Evolutionary conservation across 1,139 yeast genomes (phyloP).

Genomic region (Diutina mesorugosa): DNA sequence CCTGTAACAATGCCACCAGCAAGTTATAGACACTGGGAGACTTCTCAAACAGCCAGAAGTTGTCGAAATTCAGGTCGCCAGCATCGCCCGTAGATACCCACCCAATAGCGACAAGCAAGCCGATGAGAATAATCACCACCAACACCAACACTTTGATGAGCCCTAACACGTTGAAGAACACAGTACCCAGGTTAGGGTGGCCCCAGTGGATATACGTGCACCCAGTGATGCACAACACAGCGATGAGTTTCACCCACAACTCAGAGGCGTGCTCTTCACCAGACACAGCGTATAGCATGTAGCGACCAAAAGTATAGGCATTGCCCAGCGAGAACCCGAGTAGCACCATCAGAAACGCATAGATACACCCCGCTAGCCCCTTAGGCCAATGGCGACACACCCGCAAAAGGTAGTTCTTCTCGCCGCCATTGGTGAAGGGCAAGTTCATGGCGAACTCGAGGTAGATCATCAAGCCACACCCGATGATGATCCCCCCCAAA

Average conservation of each 20-base stretch:
- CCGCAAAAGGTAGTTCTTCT: constrained; percentile 34
- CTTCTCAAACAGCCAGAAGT: constrained; percentile 7
- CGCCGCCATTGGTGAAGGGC: constrained; percentile 37
- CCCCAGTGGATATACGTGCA: constrained; percentile 26
- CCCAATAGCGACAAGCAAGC: constrained; percentile 16
- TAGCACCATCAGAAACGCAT: constrained; percentile 33
- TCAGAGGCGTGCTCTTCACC: constrained; percentile 7
- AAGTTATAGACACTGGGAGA: constrained; percentile 14
- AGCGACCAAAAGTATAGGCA: constrained; percentile 39
- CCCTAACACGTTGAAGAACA: constrained; percentile 30
- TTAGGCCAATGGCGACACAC: constrained; percentile 18
- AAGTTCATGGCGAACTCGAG: constrained; percentile 34
- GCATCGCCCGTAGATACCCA: constrained; percentile 11
- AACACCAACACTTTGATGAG: constrained; percentile 27
- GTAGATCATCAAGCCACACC: constrained; percentile 34
- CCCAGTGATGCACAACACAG: constrained; percentile 29
- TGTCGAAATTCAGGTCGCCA: constrained; percentile 5
- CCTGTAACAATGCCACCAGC: constrained; percentile 28
- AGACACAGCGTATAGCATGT: constrained; percentile 25
- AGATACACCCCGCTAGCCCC: constrained; percentile 28
- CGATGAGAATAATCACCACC: constrained; percentile 25
- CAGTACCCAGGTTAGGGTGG: constrained; percentile 29
- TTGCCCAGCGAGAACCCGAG: constrained; percentile 40
- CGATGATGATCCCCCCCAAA: constrained; percentile 31
- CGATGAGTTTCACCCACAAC: constrained; percentile 23